Base-by-base conservation (phyloP, 1,284 basidiomycete species). In the Vanrija pseudolonga region DNA sequence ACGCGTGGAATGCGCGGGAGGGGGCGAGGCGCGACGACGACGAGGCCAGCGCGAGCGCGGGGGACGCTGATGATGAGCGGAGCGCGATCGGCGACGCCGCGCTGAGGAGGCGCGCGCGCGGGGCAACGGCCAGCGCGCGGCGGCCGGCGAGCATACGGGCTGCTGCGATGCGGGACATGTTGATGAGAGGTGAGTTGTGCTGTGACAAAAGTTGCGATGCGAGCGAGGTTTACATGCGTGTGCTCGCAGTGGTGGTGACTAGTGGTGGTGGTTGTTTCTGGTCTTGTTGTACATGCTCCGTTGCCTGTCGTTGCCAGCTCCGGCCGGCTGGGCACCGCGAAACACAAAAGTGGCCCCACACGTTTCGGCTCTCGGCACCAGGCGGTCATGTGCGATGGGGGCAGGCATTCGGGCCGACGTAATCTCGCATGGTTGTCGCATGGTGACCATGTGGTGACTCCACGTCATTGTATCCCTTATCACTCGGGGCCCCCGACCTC, bases 1-100 rank as follows among this genome's bases (percentile, higher is more conserved):
- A 54, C 6, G 56, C 53, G 60, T 56, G 49, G 50, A 60, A 57
- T 1, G 39, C 49, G 23, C 59, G 56, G 28, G 23, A 6, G 39
- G n/a, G 24, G 2, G 22, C 6, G 7, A 28, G 18, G 23, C 42
- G 37, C 36, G 47, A 48, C 32, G 22, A 48, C 32, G 24, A 38
- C 43, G 53, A 48, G n/a, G n/a, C n/a, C n/a, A n/a, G n/a, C 38
- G 24, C 37, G 23, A 37, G 36, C 23, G 52, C 46, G 42, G 37
- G 20, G 37, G 28, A 18, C 2, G 51, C 39, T 28, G 11, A 14
- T 11, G 38, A 18, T 4, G 45, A 22, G 3, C 38, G 15, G 5
- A 12, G 12, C 9, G 36, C n/a, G 15, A 19, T 26, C 18, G 12
- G 17, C 28, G n/a, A n/a, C n/a, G n/a, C n/a, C n/a, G 42, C 18